phyloP scores from a whole-genome alignment of 352 stramenopile species.

The Pythium aphanidermatum region DNA sequence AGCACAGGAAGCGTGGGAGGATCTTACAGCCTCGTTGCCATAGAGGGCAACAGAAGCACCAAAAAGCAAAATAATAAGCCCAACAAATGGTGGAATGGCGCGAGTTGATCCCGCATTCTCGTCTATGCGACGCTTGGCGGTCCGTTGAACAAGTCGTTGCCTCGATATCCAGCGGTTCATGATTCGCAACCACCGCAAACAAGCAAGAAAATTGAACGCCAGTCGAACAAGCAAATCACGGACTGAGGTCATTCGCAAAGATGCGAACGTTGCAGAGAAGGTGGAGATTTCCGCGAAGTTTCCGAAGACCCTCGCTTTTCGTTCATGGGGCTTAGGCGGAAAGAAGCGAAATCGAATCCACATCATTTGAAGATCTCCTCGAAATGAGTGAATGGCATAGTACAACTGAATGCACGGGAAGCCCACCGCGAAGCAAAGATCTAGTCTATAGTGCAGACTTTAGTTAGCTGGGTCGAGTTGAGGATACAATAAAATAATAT shows the following conservation, averaged over 20 bases:
- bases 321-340: slow-evolving; percentile 28
- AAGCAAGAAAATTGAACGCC: slow-evolving; percentile 29
- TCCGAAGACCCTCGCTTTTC: slow-evolving; percentile 24
- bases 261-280: slow-evolving; percentile 30
- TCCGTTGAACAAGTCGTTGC: background rate
- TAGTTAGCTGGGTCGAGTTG: too few species aligned
- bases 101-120: background rate
- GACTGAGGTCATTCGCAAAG: slow-evolving; percentile 12
- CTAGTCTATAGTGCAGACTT: slow-evolving; percentile 17
- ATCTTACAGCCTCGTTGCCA: background rate
- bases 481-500: too few species aligned
- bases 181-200: slow-evolving; percentile 15
- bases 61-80: background rate
- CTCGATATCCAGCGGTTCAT: background rate
- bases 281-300: slow-evolving; percentile 25
- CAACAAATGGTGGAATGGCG: background rate
- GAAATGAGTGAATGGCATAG: slow-evolving; percentile 24
- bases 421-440: slow-evolving; percentile 29
- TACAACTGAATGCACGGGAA: slow-evolving; percentile 30
- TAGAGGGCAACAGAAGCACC: background rate
- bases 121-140: too few species aligned
- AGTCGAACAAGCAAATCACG: slow-evolving; percentile 24
- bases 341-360: slow-evolving; percentile 31
- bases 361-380: slow-evolving; percentile 26
- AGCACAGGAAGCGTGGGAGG: background rate